Conservation (phyloP, 2,329 filamentous ascomycete genomes). For the Pyrenochaeta sp. region DNA sequence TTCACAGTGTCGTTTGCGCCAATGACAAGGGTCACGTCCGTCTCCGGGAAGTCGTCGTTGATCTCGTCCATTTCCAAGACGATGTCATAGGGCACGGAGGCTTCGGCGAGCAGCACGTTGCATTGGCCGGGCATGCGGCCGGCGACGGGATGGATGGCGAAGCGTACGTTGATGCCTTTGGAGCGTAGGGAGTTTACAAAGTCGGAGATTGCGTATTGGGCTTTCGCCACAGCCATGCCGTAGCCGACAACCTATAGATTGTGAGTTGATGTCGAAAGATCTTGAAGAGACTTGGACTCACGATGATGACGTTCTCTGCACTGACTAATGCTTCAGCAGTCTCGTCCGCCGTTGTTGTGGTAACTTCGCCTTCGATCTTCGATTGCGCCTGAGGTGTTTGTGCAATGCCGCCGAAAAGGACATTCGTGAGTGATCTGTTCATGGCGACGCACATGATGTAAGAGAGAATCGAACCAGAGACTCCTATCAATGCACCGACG, state of each 20-base stretch:
- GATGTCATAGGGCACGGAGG: constrained; percentile 87
- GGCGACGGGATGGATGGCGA: constrained; percentile 89
- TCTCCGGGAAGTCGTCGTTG: constrained; percentile 88
- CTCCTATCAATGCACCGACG: constrained; percentile 85
- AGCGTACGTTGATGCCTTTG: constrained; percentile 81
- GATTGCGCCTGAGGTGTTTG: constrained; percentile 68
- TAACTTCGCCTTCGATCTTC: constrained; percentile 81
- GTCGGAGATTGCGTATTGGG: constrained; percentile 87
- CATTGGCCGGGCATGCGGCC: constrained; percentile 94
- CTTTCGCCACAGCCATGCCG: constrained; percentile 93
- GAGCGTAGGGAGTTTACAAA: constrained; percentile 77
- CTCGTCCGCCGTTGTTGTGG: constrained; percentile 80
- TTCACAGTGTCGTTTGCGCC: constrained; percentile 94
- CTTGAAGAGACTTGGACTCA: constrained; percentile 26
- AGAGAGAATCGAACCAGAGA: constrained; percentile 86
- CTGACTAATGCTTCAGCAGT: constrained; percentile 77
- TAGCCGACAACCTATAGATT: constrained; percentile 72
- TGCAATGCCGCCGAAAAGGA: constrained; percentile 83
- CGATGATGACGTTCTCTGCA: constrained; percentile 85
- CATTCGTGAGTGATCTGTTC: constrained; percentile 89
- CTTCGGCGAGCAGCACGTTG: constrained; percentile 88
- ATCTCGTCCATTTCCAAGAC: constrained; percentile 97
- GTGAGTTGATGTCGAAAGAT: not conserved
- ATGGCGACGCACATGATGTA: constrained; percentile 76
- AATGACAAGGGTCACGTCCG: constrained; percentile 86